These are phyloP conservation scores for Coniochaeta prunicola DNA, from an alignment of 2,329 filamentous ascomycete species.

Conservation along the genomic window DNA sequence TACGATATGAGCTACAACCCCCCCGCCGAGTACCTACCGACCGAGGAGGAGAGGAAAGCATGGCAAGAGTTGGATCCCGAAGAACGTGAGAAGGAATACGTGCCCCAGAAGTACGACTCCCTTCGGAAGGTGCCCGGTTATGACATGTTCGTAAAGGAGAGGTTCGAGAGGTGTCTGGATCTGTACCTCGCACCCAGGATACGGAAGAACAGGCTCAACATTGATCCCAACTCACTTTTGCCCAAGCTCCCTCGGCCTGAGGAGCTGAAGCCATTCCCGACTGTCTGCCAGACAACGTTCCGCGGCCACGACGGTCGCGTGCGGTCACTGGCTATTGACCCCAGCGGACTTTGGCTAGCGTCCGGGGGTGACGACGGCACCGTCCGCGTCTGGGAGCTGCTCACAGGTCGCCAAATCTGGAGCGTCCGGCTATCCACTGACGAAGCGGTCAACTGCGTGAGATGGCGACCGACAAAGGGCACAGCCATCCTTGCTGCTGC, in stretches of 20 bases:
- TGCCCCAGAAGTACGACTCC: slow-evolving; percentile 75
- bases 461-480: slow-evolving; percentile 83
- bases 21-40: slow-evolving; percentile 86
- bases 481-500: slow-evolving; percentile 76
- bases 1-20: slow-evolving; percentile 97
- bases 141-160: slow-evolving; percentile 83
- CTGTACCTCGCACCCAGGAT: slow-evolving; percentile 91
- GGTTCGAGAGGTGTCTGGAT: slow-evolving; percentile 92
- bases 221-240: slow-evolving; percentile 86
- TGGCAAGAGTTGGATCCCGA: slow-evolving; percentile 88
- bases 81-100: slow-evolving; percentile 81
- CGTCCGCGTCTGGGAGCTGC: slow-evolving; percentile 81
- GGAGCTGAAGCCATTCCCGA: slow-evolving; percentile 92
- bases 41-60: slow-evolving; percentile 70
- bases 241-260: slow-evolving; percentile 90
- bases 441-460: slow-evolving; percentile 74
- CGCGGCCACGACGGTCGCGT: slow-evolving; percentile 84
- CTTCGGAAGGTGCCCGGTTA: slow-evolving; percentile 91
- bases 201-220: slow-evolving; percentile 89
- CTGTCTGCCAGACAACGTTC: slow-evolving; percentile 80
- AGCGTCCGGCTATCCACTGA: slow-evolving; percentile 70
- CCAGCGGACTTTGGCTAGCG: slow-evolving; percentile 76
- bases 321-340: slow-evolving; percentile 76
- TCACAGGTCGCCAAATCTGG: slow-evolving; percentile 84
- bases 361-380: slow-evolving; percentile 93